A percentile compares a stretch with the other conserved stretches of the same genome.
Evolutionary conservation across 352 stramenopile species (phyloP).

Genomic region (Globisporangium paddicum): DNA sequence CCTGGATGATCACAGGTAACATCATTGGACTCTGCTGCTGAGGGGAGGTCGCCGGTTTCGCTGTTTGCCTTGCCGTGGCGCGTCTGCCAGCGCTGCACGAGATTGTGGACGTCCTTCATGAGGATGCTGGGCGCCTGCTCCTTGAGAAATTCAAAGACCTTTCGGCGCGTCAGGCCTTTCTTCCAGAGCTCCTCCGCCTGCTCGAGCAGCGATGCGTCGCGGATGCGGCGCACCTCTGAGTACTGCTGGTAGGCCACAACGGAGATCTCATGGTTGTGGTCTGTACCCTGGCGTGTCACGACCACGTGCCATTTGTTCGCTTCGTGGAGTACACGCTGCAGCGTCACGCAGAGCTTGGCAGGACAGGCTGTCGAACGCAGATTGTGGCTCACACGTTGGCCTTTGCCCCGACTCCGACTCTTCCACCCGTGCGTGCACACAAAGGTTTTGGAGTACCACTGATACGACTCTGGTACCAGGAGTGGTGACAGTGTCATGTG

Average conservation of each 20-base stretch:
- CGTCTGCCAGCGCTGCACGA: conserved; percentile 66
- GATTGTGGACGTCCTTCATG: conserved; percentile 84
- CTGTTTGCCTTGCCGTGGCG: conserved; percentile 11
- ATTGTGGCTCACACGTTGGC: conserved; percentile 66
- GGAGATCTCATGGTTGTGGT: conserved; percentile 77
- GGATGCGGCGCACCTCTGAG: conserved; percentile 58
- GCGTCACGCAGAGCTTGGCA: conserved; percentile 63
- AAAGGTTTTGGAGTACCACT: conserved; percentile 83
- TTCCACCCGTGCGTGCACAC: conserved; percentile 80
- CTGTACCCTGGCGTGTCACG: conserved; percentile 60
- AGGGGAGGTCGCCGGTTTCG: background rate
- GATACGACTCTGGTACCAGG: conserved; percentile 45
- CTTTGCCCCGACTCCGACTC: conserved; percentile 54
- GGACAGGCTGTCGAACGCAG: conserved; percentile 60
- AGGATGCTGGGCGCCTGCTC: conserved; percentile 50
- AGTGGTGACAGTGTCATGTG: conserved; percentile 7
- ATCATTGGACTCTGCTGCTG: background rate
- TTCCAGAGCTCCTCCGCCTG: conserved; percentile 61
- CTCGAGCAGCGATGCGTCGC: conserved; percentile 50
- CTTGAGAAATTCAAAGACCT: conserved; percentile 73
- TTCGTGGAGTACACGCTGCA: conserved; percentile 40
- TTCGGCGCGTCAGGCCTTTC: conserved; percentile 43
- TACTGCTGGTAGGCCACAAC: conserved; percentile 55
- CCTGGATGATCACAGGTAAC: background rate
- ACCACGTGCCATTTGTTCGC: conserved; percentile 50